Conservation (phyloP, 1,284 basidiomycete genomes). For the Dichomitus squalens region DNA sequence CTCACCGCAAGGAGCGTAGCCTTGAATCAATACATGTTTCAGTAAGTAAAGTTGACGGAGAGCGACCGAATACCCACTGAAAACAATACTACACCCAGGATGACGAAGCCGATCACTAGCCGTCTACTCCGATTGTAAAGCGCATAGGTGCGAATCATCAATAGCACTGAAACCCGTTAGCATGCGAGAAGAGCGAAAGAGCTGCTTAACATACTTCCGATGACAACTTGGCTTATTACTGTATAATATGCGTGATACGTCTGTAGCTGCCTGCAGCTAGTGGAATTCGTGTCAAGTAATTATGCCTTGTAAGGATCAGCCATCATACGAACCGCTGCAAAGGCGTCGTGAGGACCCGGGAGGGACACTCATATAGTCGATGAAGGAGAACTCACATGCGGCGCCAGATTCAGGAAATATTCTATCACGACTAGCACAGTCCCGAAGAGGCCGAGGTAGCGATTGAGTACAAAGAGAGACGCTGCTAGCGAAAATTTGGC, state of each 20-base stretch:
- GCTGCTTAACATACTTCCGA: not conserved
- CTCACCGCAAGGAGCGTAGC: not conserved
- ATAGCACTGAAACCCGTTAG: constrained; percentile 1
- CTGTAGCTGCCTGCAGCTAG: constrained; percentile 16
- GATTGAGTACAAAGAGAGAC: constrained; percentile 17
- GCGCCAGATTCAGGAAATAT: not conserved
- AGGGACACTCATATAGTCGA: not conserved
- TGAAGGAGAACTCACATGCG: not conserved
- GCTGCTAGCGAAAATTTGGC: constrained; percentile 4
- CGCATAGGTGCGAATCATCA: constrained; percentile 13
- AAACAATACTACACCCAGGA: not conserved
- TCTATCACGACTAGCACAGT: not conserved
- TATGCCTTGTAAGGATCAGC: not conserved
- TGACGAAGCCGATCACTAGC: not conserved
- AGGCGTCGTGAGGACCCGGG: not conserved
- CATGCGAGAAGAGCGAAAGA: not conserved
- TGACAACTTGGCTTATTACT: constrained; percentile 6
- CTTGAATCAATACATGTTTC: not conserved
- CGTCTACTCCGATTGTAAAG: constrained; percentile 15
- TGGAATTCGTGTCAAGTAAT: not conserved
- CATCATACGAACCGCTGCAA: not conserved
- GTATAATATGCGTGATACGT: constrained; percentile 17
- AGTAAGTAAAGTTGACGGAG: not conserved
- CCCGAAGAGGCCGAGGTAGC: constrained; percentile 14
- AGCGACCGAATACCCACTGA: not conserved